Base-by-base conservation (phyloP, 345 rosid species). In the Corchorus olitorius region DNA sequence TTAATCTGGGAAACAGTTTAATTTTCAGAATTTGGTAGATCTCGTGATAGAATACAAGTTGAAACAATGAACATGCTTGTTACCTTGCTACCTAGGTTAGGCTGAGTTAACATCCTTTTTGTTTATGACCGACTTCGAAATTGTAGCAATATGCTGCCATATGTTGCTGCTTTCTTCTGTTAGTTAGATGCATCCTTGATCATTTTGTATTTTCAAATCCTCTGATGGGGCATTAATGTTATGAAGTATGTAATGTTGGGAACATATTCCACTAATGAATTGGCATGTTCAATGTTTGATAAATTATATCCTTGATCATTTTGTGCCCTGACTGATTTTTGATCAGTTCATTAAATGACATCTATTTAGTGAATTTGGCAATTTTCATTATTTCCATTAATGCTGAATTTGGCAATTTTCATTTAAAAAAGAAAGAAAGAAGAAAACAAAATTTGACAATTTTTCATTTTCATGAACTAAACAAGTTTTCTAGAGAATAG, bases 291-390 rank as follows among this genome's bases (percentile, higher is more conserved):
- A 73, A 80, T 50, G 43, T 67, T 70, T 75, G 37, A 74, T 39
- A 60, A 46, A 14, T 80, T 72, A 5, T 77, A 52, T 76, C 75
- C 74, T n/a, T n/a, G n/a, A n/a, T n/a, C n/a, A n/a, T n/a, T n/a
- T n/a, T n/a, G n/a, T n/a, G n/a, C n/a, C n/a, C n/a, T n/a, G n/a
- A n/a, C n/a, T n/a, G n/a, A n/a, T n/a, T n/a, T n/a, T n/a, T n/a
- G n/a, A n/a, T n/a, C n/a, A n/a, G n/a, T n/a, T n/a, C n/a, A n/a
- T n/a, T n/a, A n/a, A n/a, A n/a, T n/a, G n/a, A n/a, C n/a, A n/a
- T n/a, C n/a, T n/a, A n/a, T n/a, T n/a, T n/a, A n/a, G n/a, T n/a
- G n/a, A n/a, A n/a, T n/a, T n/a, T n/a, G n/a, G n/a, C n/a, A n/a
- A n/a, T n/a, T n/a, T n/a, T n/a, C n/a, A n/a, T n/a, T n/a, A n/a